These are phyloP conservation scores for Fragilariopsis cylindrus DNA, from an alignment of 108 stramenopile species.

Conservation along the genomic window DNA sequence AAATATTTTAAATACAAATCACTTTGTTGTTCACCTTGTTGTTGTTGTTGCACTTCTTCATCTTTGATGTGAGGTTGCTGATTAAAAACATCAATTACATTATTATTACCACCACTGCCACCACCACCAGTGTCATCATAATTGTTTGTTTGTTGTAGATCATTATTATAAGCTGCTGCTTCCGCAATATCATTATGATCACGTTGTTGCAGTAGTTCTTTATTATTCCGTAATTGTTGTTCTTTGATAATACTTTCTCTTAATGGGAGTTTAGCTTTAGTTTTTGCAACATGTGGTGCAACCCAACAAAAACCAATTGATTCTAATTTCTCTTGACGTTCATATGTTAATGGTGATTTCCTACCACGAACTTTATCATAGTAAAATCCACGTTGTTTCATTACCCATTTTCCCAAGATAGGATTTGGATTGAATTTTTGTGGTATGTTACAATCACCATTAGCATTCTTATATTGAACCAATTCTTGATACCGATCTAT, in stretches of 20 bases:
- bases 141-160: neutral
- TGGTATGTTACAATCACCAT: constrained; percentile 21
- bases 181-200: neutral
- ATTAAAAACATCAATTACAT: neutral
- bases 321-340: constrained; percentile 64
- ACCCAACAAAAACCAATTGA: constrained; percentile 63
- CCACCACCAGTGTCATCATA: neutral
- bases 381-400: constrained; percentile 77
- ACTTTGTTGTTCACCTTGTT: neutral
- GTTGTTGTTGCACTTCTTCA: constrained; percentile 10
- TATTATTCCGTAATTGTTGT: neutral
- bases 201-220: neutral
- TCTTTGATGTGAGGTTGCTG: neutral
- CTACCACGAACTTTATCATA: constrained; percentile 45
- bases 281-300: constrained; percentile 18
- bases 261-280: constrained; percentile 17
- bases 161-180: too few species aligned
- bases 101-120: neutral
- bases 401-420: constrained; percentile 76
- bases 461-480: constrained; percentile 6
- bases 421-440: constrained; percentile 53
- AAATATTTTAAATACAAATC: neutral
- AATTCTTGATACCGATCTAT: constrained; percentile 23
- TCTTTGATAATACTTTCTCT: constrained; percentile 10
- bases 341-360: constrained; percentile 69